Conservation (phyloP, 192 early-diverging fungal species). For the Linderina pennispora region DNA sequence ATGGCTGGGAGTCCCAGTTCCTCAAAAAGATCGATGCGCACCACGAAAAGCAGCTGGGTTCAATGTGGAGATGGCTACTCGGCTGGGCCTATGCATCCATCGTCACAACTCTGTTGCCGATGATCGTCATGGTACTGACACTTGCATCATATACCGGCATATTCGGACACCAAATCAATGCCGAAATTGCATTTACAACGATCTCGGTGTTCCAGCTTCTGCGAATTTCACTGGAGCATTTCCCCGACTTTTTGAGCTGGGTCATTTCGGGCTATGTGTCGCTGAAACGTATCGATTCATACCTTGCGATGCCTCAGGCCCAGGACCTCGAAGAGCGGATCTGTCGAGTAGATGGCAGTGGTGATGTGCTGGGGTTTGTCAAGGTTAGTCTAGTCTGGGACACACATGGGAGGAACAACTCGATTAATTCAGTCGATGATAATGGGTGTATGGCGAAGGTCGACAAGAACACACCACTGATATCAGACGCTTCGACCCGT, state of each 20-base stretch:
- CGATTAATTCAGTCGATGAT: too few relatives aligned
- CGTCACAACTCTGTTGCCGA: conserved; percentile 47
- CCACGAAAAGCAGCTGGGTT: conserved; percentile 51
- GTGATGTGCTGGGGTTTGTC: conserved; percentile 1
- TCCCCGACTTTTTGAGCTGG: conserved; percentile 49
- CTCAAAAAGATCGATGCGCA: conserved; percentile 53
- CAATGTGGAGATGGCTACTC: conserved; percentile 38
- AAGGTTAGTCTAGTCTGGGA: conserved; percentile 11
- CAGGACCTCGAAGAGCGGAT: conserved; percentile 24
- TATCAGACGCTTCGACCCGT: neutral
- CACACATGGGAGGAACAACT: too few relatives aligned
- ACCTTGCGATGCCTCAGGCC: conserved; percentile 60
- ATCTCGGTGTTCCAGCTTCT: conserved; percentile 56
- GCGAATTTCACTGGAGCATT: conserved; percentile 49
- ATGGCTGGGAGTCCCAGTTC: conserved; percentile 71
- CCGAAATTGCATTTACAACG: conserved; percentile 58
- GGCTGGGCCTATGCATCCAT: conserved; percentile 38
- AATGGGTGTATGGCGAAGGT: too few relatives aligned
- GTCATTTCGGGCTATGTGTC: conserved; percentile 54
- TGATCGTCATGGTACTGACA: conserved; percentile 49
- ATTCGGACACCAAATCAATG: conserved; percentile 48
- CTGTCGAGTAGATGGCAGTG: neutral
- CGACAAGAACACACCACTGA: conserved; percentile 6
- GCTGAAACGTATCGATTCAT: conserved; percentile 54
- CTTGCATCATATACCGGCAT: conserved; percentile 55